Base-by-base conservation (phyloP, 176 grass and related monocot species). In the Aegilops umbellulata region DNA sequence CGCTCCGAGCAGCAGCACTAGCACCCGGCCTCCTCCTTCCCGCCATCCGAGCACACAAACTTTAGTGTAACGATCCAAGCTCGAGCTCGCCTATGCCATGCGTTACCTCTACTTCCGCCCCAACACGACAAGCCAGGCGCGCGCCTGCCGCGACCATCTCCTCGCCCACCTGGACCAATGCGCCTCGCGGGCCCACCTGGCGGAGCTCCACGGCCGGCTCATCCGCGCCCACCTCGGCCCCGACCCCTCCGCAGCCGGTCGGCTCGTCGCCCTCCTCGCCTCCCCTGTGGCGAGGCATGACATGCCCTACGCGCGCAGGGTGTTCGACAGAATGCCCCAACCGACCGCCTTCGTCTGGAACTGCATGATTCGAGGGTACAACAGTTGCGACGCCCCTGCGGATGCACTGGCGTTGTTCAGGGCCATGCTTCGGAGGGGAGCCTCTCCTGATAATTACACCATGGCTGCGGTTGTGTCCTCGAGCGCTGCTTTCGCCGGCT, bases 51-150 rank as follows among this genome's bases (percentile, higher is more conserved):
- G 35, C 22, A 19, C 14, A 41, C 55, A 16, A 27, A 16, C 38
- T 2, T 2, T 41, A 47, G 13, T 47, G 44, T 47, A 22, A 24
- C 38, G 23, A n/a, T 41, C 20, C 31, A 75, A 24, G 70, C 71
- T 2, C 39, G 39, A 74, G 26, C 71, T 47, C 62, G 1, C 65
- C 74, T 7, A 51, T 80, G 74, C 63, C 55, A 98, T 98, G 95
- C 91, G 89, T 38, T 93, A 90, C 83, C 88, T 97, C 60, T 87
- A 90, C 91, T 98, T 98, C 91, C 89, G 86, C 60, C 86, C 89
- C 69, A 79, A 29, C 81, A 10, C 80, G 74, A 80, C 20, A 81
- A 85, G 16, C 80, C 82, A 86, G 74, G 47, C 81, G 53, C 51
- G 75, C 4, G 60, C 76, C 16, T 20, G 41, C 53, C 68, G 60